Conservation (phyloP, 2,329 filamentous ascomycete species). For the Sclerotinia sclerotiorum region DNA sequence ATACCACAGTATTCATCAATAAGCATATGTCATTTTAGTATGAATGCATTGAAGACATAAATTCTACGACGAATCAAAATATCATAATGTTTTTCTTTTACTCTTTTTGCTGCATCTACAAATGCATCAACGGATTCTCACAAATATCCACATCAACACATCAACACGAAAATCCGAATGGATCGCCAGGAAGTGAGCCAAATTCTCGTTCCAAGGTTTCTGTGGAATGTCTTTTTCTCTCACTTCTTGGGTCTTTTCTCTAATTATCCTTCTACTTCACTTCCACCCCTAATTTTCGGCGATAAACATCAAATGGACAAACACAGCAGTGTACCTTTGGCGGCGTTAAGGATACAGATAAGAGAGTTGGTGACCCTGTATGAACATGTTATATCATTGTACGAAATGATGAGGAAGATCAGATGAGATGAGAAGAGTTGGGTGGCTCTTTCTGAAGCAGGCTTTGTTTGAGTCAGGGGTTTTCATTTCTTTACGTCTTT, state of each 20-base stretch:
- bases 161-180: neutral
- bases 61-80: conserved; percentile 14
- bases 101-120: conserved; percentile 5
- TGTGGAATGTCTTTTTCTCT: neutral
- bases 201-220: neutral
- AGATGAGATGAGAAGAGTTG: conserved; percentile 2
- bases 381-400: conserved; percentile 24
- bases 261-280: neutral
- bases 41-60: conserved; percentile 2
- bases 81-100: conserved; percentile 23
- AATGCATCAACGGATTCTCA: conserved; percentile 4
- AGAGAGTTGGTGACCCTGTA: conserved; percentile 16
- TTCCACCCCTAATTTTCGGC: conserved; percentile 9
- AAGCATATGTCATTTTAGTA: conserved; percentile 16
- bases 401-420: conserved; percentile 18
- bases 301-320: conserved; percentile 1
- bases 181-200: neutral
- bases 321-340: conserved; percentile 9
- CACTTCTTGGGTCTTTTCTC: neutral
- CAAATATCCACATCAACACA: conserved; percentile 2
- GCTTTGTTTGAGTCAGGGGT: conserved; percentile 21
- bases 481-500: conserved; percentile 5
- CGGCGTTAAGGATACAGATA: conserved; percentile 15
- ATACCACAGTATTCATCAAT: conserved; percentile 14
- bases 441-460: conserved; percentile 21